A percentile compares a stretch with the other conserved stretches of the same genome.
phyloP scores from a whole-genome alignment of 208 protist species.

The Acanthamoeba divionensis region DNA sequence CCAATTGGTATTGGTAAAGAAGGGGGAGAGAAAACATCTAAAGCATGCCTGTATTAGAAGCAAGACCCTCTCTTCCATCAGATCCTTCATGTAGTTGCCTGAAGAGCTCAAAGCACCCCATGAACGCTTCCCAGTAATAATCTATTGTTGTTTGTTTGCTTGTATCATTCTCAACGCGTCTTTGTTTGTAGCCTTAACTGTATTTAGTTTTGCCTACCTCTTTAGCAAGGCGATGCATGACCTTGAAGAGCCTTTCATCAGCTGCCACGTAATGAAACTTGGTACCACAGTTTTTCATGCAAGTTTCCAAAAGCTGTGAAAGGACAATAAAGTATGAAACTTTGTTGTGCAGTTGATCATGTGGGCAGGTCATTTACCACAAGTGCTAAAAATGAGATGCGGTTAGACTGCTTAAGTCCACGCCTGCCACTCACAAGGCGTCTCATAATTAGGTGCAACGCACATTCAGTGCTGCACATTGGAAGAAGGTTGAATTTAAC shows the following conservation, averaged over 20 bases:
- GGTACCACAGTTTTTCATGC: conserved; percentile 52
- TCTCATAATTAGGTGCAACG: conserved; percentile 3
- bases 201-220: background rate
- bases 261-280: conserved; percentile 34
- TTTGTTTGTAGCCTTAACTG: background rate
- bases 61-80: conserved; percentile 17
- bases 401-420: conserved; percentile 33
- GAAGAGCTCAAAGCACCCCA: conserved; percentile 9
- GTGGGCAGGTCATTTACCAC: background rate
- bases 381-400: conserved; percentile 28
- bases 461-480: background rate
- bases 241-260: conserved; percentile 33
- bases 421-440: background rate
- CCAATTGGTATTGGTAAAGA: too few species aligned
- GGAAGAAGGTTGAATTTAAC: background rate
- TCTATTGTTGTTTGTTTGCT: background rate
- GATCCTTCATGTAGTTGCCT: conserved; percentile 19
- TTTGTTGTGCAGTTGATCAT: background rate
- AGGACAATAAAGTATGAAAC: background rate
- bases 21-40: too few species aligned
- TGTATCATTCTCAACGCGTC: background rate
- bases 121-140: conserved; percentile 21
- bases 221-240: background rate
- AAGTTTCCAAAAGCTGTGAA: conserved; percentile 25
- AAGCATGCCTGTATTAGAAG: conserved; percentile 28